Evolutionary conservation across 805 yeast species (phyloP), one percentile per base, ranked within the genome.

Genomic region (Wickerhamomyces silvicola): DNA sequence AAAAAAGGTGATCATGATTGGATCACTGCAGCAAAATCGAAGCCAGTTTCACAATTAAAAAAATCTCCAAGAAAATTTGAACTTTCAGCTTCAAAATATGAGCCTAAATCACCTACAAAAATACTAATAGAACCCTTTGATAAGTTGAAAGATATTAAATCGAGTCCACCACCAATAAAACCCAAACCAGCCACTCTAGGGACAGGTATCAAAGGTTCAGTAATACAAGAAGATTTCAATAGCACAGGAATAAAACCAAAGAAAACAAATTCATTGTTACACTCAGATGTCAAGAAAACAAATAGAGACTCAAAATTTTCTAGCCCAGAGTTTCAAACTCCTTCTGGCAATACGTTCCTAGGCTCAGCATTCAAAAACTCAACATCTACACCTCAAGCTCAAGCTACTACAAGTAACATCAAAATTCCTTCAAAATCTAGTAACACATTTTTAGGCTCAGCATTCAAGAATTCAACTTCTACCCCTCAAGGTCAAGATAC

Each of bases 61-160:
- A 41, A 33, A 12, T 43, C 46, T 7, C 46, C 46, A 18, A 31
- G 33, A 18, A 34, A 36, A 12, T 7, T 27, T 4, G 30, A 33
- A 8, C 29, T 32, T 7, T n/a, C 19, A 9, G 25, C 19, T 10
- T 6, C 31, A 7, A n/a, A n/a, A n/a, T n/a, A n/a, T n/a, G n/a
- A n/a, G n/a, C n/a, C n/a, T n/a, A n/a, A n/a, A n/a, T n/a, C n/a
- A n/a, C n/a, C n/a, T n/a, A n/a, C n/a, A n/a, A n/a, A n/a, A n/a
- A n/a, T n/a, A n/a, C n/a, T n/a, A n/a, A n/a, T n/a, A n/a, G n/a
- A n/a, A n/a, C n/a, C n/a, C n/a, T n/a, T n/a, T n/a, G n/a, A n/a
- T n/a, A n/a, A n/a, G n/a, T n/a, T n/a, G n/a, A n/a, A n/a, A n/a
- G n/a, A n/a, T n/a, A n/a, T n/a, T n/a, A n/a, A n/a, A 25, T 17